Percentiles rank a stretch among this genome's conserved stretches.
Evolutionary conservation across 2,329 filamentous ascomycete genomes (phyloP).

Genomic region (Sporothrix curviconia): DNA sequence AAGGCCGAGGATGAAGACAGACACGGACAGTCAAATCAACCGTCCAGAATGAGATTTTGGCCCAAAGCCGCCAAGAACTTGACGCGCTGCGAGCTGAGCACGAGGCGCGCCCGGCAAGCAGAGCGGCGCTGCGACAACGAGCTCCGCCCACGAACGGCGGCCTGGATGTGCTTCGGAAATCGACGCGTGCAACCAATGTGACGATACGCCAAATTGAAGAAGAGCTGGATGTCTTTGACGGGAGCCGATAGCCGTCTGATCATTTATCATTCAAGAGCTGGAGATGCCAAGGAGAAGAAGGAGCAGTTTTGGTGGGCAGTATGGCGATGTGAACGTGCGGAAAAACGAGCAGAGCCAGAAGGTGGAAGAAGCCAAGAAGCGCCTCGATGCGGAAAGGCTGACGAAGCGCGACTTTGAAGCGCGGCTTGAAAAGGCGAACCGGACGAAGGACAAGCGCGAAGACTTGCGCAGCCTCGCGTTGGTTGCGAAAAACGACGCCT

Average conservation of each 20-base stretch:
- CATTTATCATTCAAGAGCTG: constrained; percentile 51
- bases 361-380: constrained; percentile 34
- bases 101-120: constrained; percentile 40
- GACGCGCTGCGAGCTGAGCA: constrained; percentile 43
- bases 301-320: constrained; percentile 49
- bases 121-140: constrained; percentile 43
- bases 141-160: constrained; percentile 43
- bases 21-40: constrained; percentile 61
- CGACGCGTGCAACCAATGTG: constrained; percentile 55
- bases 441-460: constrained; percentile 43
- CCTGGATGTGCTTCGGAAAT: constrained; percentile 40
- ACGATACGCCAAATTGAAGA: constrained; percentile 46
- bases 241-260: constrained; percentile 62
- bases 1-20: constrained; percentile 70
- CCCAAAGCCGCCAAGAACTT: constrained; percentile 50
- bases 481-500: constrained; percentile 55
- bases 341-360: constrained; percentile 43
- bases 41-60: constrained; percentile 42
- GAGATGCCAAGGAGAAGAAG: constrained; percentile 40
- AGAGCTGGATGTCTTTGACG: constrained; percentile 59
- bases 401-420: constrained; percentile 35
- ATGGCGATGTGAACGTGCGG: constrained; percentile 43
- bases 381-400: constrained; percentile 27
- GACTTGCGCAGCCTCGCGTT: constrained; percentile 49
- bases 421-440: constrained; percentile 49